Base-by-base conservation (phyloP, 2,329 filamentous ascomycete genomes). In the Pseudopyricularia javanii region DNA sequence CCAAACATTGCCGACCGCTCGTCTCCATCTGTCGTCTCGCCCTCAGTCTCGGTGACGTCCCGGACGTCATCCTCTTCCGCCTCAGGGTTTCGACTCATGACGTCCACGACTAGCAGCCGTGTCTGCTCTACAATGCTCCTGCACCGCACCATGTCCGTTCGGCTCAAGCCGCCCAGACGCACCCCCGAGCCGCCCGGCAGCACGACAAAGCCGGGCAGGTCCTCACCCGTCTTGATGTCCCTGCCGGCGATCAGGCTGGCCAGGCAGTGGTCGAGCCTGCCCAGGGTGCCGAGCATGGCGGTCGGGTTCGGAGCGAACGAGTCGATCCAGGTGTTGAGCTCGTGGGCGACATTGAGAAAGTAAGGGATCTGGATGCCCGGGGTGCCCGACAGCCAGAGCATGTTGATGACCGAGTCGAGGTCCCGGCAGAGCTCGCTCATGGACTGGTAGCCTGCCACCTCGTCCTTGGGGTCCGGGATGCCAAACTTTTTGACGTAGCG, bases 311-410 rank as follows among this genome's bases (percentile, higher is more conserved):
- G 80, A 0, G 82, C 76, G 64, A 95, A 95, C 8, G 82, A 79
- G 4, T 81, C 72, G 3, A 95, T 75, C 64, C 86, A 90, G 17
- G 81, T 80, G 54, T 80, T 82, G 35, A 90, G 74, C 55, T 90
- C 75, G 51, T 85, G 78, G 1, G 88, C 88, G 49, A 95, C 71
- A 53, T 82, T 86, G 35, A 96, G 79, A 3, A 96, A 72, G 63
- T 91, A 91, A 2, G 90, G 88, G 12, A 91, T 80, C 68, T 96
- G 89, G 8, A 96, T 71, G 52, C 78, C 80, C 17, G 88, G 89
- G 22, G 91, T 95, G 9, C 86, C 88, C 30, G 84, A 88, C 22
- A 88, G 78, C 91, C 91, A 97, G 5, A 95, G 69, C 7, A 94
- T 78, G 65, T 94, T 85, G 15, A 95, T 70, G 12, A 95, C 64